Conservation (phyloP, 2,329 filamentous ascomycete genomes). For the Microascus cirrosus region DNA sequence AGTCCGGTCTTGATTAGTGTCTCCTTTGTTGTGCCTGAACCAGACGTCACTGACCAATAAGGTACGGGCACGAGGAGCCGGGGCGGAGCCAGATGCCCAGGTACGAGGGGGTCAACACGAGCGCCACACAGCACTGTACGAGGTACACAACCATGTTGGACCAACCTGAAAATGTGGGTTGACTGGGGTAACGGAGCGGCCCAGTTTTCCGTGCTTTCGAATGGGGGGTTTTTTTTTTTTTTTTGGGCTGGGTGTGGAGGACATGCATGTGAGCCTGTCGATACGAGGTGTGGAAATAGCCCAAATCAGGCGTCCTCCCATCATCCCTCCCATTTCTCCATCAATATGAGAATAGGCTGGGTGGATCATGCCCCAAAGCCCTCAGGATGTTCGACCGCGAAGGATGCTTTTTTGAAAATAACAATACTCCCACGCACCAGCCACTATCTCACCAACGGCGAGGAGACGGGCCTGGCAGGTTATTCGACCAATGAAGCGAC, state of each 20-base stretch:
- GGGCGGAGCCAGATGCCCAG: not conserved
- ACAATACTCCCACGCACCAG: no score
- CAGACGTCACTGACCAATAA: not conserved
- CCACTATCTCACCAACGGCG: no score
- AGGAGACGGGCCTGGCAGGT: no score
- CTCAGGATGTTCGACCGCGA: no score
- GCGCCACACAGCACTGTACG: not conserved
- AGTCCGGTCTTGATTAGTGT: not conserved
- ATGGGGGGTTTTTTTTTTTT: not conserved
- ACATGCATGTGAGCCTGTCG: not conserved
- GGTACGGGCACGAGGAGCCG: not conserved
- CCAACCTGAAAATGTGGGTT: not conserved
- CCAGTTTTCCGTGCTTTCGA: not conserved
- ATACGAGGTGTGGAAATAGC: not conserved
- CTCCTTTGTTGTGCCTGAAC: not conserved
- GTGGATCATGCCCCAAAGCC: no score
- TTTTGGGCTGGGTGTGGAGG: not conserved
- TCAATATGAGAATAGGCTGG: no score
- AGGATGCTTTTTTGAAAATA: no score
- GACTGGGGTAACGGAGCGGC: not conserved
- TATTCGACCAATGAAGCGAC: not conserved
- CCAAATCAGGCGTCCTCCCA: not conserved
- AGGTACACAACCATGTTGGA: not conserved
- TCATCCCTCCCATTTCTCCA: not conserved
- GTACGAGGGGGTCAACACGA: not conserved